These are phyloP conservation scores for Erythrophleum ivorense DNA, from an alignment of 331 rosid genomes.

Conservation along the genomic window DNA sequence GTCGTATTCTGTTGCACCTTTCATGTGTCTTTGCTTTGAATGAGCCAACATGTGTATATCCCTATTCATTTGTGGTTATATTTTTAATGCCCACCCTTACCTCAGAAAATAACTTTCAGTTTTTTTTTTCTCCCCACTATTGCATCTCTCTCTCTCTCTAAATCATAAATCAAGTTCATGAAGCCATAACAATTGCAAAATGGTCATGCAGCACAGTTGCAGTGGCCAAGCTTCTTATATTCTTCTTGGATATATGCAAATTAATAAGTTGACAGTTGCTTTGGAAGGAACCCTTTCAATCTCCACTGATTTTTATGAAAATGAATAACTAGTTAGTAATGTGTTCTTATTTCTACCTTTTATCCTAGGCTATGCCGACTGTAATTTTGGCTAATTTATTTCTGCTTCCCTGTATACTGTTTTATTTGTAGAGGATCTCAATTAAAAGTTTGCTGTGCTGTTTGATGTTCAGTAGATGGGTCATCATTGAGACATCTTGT, in stretches of 20 bases:
- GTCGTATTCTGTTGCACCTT: slow-evolving; percentile 15
- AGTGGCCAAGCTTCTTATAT: slow-evolving; percentile 36
- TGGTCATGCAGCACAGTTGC: slow-evolving; percentile 12
- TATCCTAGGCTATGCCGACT: slow-evolving; percentile 16
- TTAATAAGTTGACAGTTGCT: slow-evolving; percentile 19
- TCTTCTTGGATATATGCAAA: slow-evolving; percentile 26
- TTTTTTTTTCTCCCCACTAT: neutral
- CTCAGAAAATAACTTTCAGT: neutral
- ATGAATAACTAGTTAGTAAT: slow-evolving; percentile 12
- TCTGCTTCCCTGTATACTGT: slow-evolving; percentile 9
- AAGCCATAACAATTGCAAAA: slow-evolving; percentile 2
- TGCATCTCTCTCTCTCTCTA: neutral
- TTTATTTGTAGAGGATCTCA: slow-evolving; percentile 6
- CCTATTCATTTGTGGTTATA: slow-evolving; percentile 20
- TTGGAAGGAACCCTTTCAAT: slow-evolving; percentile 14
- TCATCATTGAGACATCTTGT: slow-evolving; percentile 34
- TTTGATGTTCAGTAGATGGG: slow-evolving; percentile 30
- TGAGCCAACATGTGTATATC: neutral
- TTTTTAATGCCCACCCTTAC: neutral
- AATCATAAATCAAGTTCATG: slow-evolving; percentile 4
- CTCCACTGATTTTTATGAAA: slow-evolving; percentile 18
- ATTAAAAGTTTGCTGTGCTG: slow-evolving; percentile 14
- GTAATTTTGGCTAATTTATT: slow-evolving; percentile 4
- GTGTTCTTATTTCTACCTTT: slow-evolving; percentile 18
- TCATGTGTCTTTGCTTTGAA: slow-evolving; percentile 34